These are phyloP conservation scores for Annulohypoxylon truncatum DNA, from an alignment of 2,329 filamentous ascomycete genomes.

Conservation along the genomic window DNA sequence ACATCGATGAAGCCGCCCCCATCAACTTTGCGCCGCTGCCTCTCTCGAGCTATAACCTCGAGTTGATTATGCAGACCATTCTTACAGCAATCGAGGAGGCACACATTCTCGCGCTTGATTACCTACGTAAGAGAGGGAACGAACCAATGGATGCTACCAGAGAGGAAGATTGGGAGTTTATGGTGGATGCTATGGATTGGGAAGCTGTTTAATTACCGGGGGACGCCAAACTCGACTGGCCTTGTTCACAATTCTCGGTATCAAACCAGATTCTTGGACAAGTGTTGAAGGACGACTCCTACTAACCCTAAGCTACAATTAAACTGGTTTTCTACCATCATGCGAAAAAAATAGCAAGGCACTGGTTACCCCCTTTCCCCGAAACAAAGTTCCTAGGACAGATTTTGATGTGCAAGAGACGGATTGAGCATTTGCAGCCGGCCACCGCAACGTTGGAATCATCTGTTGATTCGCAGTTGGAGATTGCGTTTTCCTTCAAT, in stretches of 20 bases:
- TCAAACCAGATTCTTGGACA: neutral
- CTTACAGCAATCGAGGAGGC: conserved; percentile 70
- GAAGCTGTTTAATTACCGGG: conserved; percentile 52
- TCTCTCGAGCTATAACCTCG: conserved; percentile 71
- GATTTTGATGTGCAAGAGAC: neutral
- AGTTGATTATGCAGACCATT: conserved; percentile 67
- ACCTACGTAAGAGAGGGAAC: conserved; percentile 51
- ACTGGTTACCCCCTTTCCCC: neutral
- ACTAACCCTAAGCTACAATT: neutral
- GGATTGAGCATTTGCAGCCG: neutral
- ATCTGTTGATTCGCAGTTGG: neutral
- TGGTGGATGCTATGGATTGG: conserved; percentile 71
- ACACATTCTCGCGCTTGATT: conserved; percentile 62
- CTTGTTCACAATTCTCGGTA: neutral
- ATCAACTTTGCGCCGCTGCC: conserved; percentile 48
- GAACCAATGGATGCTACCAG: conserved; percentile 31
- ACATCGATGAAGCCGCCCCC: conserved; percentile 62
- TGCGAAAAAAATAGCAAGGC: neutral
- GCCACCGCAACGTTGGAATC: neutral
- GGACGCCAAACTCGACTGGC: neutral
- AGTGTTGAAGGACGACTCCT: neutral
- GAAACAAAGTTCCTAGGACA: neutral
- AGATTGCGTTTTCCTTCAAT: neutral
- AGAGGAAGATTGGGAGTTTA: conserved; percentile 65
- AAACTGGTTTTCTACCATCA: neutral